These are phyloP conservation scores for Cyclocybe cylindracea DNA, from an alignment of 768 basidiomycete species.

Conservation along the genomic window DNA sequence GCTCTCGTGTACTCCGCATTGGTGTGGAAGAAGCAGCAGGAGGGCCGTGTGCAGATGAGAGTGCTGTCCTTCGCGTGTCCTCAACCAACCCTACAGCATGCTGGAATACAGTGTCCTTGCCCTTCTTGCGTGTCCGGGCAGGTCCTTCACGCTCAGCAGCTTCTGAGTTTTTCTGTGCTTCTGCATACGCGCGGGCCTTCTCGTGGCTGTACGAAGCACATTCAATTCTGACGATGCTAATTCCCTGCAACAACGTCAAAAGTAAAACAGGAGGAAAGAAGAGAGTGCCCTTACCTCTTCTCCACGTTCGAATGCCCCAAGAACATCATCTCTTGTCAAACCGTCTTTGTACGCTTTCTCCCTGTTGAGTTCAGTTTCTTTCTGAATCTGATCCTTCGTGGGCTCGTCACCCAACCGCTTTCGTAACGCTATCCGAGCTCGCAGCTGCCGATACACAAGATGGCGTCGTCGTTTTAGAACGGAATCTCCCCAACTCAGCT, in stretches of 20 bases:
- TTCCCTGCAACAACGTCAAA: background rate
- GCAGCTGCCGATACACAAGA: conserved; percentile 3
- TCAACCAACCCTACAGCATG: no score
- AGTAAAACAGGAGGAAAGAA: background rate
- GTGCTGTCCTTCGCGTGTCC: no score
- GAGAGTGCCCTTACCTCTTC: conserved; percentile 7
- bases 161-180: background rate
- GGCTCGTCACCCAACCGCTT: background rate
- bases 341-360: background rate
- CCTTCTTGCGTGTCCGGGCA: background rate
- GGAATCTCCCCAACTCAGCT: conserved; percentile 7
- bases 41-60: no score
- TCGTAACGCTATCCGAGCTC: conserved; percentile 9
- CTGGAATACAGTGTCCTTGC: background rate
- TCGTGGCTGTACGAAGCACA: conserved; percentile 5
- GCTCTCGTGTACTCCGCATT: no score
- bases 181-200: background rate
- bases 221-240: conserved; percentile 6
- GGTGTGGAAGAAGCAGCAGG: no score
- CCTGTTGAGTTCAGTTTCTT: conserved; percentile 2
- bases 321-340: conserved; percentile 5
- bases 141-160: background rate
- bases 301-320: conserved; percentile 11
- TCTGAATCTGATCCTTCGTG: conserved; percentile 1
- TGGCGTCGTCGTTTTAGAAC: conserved; percentile 5